These are phyloP conservation scores for Salix udensis DNA, from an alignment of 345 rosid genomes.

Conservation along the genomic window DNA sequence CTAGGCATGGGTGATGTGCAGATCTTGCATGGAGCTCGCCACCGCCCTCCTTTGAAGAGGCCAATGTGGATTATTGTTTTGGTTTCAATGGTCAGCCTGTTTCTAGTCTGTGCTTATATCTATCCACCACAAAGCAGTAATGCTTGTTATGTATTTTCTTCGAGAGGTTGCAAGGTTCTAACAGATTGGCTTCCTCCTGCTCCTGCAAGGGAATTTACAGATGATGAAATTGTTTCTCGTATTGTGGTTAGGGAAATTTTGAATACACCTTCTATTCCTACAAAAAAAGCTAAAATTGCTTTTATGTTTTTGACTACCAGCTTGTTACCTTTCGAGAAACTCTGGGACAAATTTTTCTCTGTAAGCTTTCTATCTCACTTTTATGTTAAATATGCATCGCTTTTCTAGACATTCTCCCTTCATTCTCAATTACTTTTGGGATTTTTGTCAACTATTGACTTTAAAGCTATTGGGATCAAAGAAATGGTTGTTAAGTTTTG, in stretches of 20 bases:
- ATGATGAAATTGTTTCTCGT: slow-evolving; percentile 74
- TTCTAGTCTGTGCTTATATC: slow-evolving; percentile 62
- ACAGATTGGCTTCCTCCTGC: slow-evolving; percentile 88
- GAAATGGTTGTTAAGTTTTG: background rate
- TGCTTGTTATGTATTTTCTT: slow-evolving; percentile 77
- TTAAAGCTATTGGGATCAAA: background rate
- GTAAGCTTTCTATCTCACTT: slow-evolving; percentile 33
- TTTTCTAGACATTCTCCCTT: background rate
- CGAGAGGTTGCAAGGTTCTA: slow-evolving; percentile 78
- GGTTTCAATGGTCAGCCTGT: slow-evolving; percentile 66
- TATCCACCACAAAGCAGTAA: slow-evolving; percentile 72
- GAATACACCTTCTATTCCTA: slow-evolving; percentile 42
- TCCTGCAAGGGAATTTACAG: slow-evolving; percentile 69
- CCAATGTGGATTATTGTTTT: slow-evolving; percentile 77
- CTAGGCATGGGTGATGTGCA: slow-evolving; percentile 63
- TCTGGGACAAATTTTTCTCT: slow-evolving; percentile 85
- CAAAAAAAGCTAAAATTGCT: slow-evolving; percentile 68
- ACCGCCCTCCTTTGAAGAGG: slow-evolving; percentile 63
- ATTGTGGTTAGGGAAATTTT: slow-evolving; percentile 70
- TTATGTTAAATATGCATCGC: background rate
- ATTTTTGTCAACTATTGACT: background rate
- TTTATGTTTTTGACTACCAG: slow-evolving; percentile 89
- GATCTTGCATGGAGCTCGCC: slow-evolving; percentile 61
- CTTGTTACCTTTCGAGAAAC: slow-evolving; percentile 83
- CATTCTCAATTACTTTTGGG: background rate